A percentile compares a stretch with the other conserved stretches of the same genome.
phyloP scores from a whole-genome alignment of 805 yeast species.

The Kazachstania martiniae region DNA sequence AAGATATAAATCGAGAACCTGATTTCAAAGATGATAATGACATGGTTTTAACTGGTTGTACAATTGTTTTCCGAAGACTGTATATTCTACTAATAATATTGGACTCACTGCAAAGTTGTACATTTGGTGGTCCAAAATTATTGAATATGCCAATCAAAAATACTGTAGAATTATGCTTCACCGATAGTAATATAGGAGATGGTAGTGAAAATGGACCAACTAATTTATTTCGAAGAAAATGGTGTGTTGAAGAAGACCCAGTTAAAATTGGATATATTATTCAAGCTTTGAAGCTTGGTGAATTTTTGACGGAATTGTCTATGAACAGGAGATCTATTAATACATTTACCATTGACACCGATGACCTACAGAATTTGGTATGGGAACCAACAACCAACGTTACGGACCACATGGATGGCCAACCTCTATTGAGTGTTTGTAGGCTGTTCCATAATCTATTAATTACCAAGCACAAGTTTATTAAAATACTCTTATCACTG shows the following conservation, averaged over 20 bases:
- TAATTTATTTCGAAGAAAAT: conserved; percentile 7
- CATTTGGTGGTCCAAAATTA: conserved; percentile 38
- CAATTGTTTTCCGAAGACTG: conserved; percentile 33
- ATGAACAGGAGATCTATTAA: conserved; percentile 17
- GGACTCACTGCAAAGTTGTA: conserved; percentile 42
- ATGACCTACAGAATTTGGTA: conserved; percentile 1
- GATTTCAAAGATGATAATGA: conserved; percentile 5
- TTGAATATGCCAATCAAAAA: conserved; percentile 20
- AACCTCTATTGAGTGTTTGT: conserved; percentile 2
- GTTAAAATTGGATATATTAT: conserved; percentile 12
- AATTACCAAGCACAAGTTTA: conserved; percentile 12
- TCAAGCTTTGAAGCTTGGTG: conserved; percentile 20
- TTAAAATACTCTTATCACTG: conserved; percentile 10
- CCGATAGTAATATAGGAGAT: too few species aligned
- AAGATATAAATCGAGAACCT: conserved; percentile 1
- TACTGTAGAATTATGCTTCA: conserved; percentile 8
- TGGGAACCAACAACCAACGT: not conserved
- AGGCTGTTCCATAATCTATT: conserved; percentile 13
- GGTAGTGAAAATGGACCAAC: not conserved
- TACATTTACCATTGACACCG: not conserved
- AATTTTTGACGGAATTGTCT: conserved; percentile 15
- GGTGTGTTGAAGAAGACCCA: conserved; percentile 23
- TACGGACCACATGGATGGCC: too few species aligned
- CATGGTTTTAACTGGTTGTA: conserved; percentile 17
- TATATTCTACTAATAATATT: conserved; percentile 38